phyloP scores from a whole-genome alignment of 2,329 filamentous ascomycete species.

The Epichloe gansuensis region DNA sequence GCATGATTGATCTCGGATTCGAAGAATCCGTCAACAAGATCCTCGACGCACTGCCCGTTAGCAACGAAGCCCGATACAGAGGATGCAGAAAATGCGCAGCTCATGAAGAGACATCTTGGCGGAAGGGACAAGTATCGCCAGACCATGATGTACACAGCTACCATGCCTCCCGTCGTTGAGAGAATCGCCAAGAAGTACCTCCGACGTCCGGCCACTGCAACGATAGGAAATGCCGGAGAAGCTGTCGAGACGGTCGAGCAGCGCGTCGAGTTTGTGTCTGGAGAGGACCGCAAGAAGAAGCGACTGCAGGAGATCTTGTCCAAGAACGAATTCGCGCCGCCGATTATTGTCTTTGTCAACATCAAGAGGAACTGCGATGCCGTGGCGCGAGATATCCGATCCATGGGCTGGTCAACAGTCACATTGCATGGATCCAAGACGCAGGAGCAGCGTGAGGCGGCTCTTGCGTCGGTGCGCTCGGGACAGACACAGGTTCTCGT shows the following conservation, averaged over 20 bases:
- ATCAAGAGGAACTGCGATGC: conserved; percentile 98
- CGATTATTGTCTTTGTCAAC: conserved; percentile 99
- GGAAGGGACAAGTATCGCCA: conserved; percentile 76
- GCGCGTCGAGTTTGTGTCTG: conserved; percentile 78
- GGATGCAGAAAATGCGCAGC: conserved; percentile 70
- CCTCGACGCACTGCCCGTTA: conserved; percentile 80
- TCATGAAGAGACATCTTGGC: conserved; percentile 73
- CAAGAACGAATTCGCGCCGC: conserved; percentile 67
- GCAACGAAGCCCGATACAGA: conserved; percentile 93
- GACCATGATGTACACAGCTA: conserved; percentile 99
- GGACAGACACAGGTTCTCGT: conserved; percentile 80
- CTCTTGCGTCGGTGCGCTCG: conserved; percentile 70
- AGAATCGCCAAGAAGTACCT: conserved; percentile 96
- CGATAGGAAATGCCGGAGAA: conserved; percentile 87
- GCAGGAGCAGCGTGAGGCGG: conserved; percentile 93
- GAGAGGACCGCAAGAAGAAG: conserved; percentile 95
- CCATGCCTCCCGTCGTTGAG: conserved; percentile 87
- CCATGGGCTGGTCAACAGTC: conserved; percentile 81
- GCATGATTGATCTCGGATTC: conserved; percentile 97
- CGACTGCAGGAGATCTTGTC: conserved; percentile 81
- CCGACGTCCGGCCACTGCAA: conserved; percentile 82
- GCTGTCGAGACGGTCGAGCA: conserved; percentile 97
- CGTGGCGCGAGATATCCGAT: conserved; percentile 85
- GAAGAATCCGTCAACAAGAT: conserved; percentile 98
- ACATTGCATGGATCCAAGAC: conserved; percentile 94